Evolutionary conservation across 1,139 yeast species (phyloP), one percentile per base, ranked within the genome.

Genomic region (Geotrichum aggregatum): DNA sequence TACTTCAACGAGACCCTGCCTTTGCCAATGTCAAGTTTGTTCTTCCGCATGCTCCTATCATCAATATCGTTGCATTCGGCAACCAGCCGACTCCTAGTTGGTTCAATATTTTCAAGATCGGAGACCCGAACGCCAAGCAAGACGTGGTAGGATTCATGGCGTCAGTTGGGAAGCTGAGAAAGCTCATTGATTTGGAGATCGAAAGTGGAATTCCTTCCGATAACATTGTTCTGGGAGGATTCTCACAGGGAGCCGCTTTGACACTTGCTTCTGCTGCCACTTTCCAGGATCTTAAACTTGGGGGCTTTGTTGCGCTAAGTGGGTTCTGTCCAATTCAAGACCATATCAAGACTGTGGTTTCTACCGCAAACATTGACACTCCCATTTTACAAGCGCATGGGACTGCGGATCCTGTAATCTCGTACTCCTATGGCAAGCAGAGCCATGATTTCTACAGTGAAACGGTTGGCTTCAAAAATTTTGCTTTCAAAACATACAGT

Each of bases 371-470:
- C 44, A 14, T 26, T 16, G 38, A 38, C 36, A 39, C 42, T 2
- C 49, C 49, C 14, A 24, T 38, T 13, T 39, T 46, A 13, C 49
- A 38, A 14, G 42, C 35, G 19, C 49, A 46, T 14, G 49, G 49
- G 7, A 46, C 43, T 4, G 35, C 49, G 7, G 49, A 46, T 28
- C 38, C 49, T 3, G 28, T 46, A 13, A 46, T 46, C 28, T 22
- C 18, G 3, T 46, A 36, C 31, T 5, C 26, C 5, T 34, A 34
- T 33, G 47, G 41, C 34, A 18, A 44, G 41, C 24, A 44, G 13
- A 21, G 40, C 1, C 3, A 26, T 16, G 33, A 21, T 7, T 44
- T 44, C 14, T 35, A 22, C 16, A 14, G 34, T n/a, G 24, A 34
- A 4, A 22, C 39, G 3, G 31, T 44, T n/a, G 47, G 47, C 22